Conservation (phyloP, 306 rosid genomes). For the Rosa multiflora region DNA sequence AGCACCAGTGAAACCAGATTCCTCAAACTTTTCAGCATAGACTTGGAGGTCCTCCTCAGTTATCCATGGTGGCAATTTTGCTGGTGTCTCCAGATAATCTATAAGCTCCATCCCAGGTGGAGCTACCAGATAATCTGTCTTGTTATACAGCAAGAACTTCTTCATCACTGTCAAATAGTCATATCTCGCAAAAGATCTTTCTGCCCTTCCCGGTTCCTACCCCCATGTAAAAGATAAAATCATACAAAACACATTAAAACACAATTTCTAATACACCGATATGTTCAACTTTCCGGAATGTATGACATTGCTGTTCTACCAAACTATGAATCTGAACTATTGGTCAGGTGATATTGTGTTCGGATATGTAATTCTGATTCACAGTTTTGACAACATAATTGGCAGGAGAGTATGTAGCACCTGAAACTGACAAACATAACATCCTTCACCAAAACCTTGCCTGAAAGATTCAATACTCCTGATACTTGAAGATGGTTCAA, state of each 20-base stretch:
- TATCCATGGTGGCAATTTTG: conserved; percentile 60
- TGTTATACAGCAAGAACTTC: conserved; percentile 47
- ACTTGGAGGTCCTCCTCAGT: conserved; percentile 64
- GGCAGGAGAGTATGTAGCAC: conserved; percentile 22
- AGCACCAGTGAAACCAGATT: conserved; percentile 77
- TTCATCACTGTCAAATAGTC: conserved; percentile 71
- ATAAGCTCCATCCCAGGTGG: conserved; percentile 65
- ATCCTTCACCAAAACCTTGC: conserved; percentile 40
- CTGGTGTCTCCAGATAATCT: conserved; percentile 69
- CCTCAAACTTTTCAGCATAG: conserved; percentile 65
- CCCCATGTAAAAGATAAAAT: conserved; percentile 9
- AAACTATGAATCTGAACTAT: not conserved
- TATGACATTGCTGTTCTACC: not conserved
- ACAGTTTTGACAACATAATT: not conserved
- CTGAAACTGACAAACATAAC: conserved; percentile 63
- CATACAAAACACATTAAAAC: not conserved
- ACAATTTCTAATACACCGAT: not conserved
- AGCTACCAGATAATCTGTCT: conserved; percentile 29
- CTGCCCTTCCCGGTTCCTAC: conserved; percentile 78
- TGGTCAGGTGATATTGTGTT: not conserved
- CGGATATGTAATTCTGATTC: not conserved
- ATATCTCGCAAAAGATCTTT: conserved; percentile 69
- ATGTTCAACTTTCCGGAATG: not conserved
- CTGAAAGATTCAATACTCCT: conserved; percentile 41
- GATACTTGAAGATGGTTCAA: conserved; percentile 38